Percentiles rank a stretch among this genome's conserved stretches.
Conservation (phyloP, 2,329 filamentous ascomycete species). For the Xenosphaeropsis pyriputrescens region DNA sequence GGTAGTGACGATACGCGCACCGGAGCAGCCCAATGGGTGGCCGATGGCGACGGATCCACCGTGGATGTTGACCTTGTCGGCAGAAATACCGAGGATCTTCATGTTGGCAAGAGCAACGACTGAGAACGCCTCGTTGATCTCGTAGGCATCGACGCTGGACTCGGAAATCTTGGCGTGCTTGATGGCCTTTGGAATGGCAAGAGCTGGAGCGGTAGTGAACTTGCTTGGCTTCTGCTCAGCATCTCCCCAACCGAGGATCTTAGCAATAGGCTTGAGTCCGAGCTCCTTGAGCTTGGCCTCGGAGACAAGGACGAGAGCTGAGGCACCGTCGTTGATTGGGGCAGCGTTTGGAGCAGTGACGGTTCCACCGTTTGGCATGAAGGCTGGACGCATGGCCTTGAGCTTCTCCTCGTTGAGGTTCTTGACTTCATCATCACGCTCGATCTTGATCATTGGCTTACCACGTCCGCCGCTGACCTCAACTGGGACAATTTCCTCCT, state of each 20-base stretch:
- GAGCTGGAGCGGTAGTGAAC: constrained; percentile 86
- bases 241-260: constrained; percentile 96
- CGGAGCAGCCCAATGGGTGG: constrained; percentile 86
- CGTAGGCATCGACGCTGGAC: constrained; percentile 76
- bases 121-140: constrained; percentile 99
- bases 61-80: constrained; percentile 87
- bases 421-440: constrained; percentile 89
- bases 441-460: constrained; percentile 70
- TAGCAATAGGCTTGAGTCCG: constrained; percentile 79
- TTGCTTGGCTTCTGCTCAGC: constrained; percentile 82
- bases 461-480: constrained; percentile 79
- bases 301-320: constrained; percentile 83
- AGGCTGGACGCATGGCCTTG: constrained; percentile 70
- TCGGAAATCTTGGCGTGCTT: constrained; percentile 78
- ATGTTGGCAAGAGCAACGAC: constrained; percentile 94
- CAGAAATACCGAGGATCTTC: constrained; percentile 67
- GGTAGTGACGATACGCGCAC: constrained; percentile 85
- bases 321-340: constrained; percentile 87
- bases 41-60: constrained; percentile 93
- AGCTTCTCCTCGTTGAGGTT: constrained; percentile 81
- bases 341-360: constrained; percentile 95
- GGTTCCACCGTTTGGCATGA: constrained; percentile 67
- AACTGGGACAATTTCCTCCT: constrained; percentile 75
- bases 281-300: constrained; percentile 90
- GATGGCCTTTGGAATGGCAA: constrained; percentile 94